Evolutionary conservation across 2,329 filamentous ascomycete genomes (phyloP), one percentile per base, ranked within the genome.

Genomic region (Fusarium dimerum): DNA sequence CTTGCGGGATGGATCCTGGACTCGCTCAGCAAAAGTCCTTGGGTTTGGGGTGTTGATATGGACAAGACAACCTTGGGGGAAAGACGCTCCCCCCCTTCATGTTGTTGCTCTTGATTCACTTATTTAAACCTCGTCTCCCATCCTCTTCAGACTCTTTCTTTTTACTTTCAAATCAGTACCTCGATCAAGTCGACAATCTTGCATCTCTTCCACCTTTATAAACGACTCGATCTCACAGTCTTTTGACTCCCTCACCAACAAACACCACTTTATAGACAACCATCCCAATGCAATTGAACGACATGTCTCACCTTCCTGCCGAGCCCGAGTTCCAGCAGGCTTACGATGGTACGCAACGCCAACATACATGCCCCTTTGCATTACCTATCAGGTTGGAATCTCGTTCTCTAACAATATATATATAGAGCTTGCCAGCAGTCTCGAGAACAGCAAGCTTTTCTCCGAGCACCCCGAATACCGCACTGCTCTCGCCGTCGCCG

Each of bases 281-380:
- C 52, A 54, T 41, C 48, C 50, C 44, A 61, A 59, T 60, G 50
- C 61, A 57, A 40, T 51, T 55, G 55, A 65, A 64, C 55, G 79
- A 62, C 63, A 94, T 95, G 90, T 89, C 92, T 64, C 88, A 94
- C 80, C 82, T 94, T 69, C 85, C 90, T 47, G 78, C 79, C 60
- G 93, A 97, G 85, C 93, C 94, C 70, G 93, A 99, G 81, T 97
- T 97, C 80, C 87, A 97, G 86, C 93, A 97, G 85, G 93, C 93
- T 70, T 96, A 96, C 85, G 90, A 92, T 75, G 91, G 91, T 95
- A 78, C 69, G 81, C 47, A 52, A 72, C 47, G 29, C 29, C 34
- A 26, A 13, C 42, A 11, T 43, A 39, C 16, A 26, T 26, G 20
- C 20, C 4, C 20, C 20, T 26, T 26, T 26, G 20, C 20, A 26